Evolutionary conservation across 2,329 filamentous ascomycete genomes (phyloP).

Genomic region (Beauveria pseudobassiana): DNA sequence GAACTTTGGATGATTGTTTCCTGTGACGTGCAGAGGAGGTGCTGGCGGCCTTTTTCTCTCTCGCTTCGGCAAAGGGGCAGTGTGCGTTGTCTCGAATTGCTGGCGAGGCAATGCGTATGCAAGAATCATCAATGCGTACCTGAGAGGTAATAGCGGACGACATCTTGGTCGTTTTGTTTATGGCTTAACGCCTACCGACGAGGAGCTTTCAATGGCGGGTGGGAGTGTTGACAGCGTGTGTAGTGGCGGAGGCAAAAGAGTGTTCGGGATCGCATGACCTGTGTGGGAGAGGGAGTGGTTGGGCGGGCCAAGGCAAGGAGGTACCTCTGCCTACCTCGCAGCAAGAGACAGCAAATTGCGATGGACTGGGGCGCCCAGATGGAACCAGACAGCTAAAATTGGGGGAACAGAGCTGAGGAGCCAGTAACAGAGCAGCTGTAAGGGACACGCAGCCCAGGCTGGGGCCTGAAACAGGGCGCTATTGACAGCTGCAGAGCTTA

Average conservation of each 20-base stretch:
- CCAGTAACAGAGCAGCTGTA: not conserved
- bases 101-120: not conserved
- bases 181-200: constrained; percentile 43
- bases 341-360: not conserved
- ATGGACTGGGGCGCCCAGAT: not conserved
- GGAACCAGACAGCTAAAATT: not conserved
- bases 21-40: not conserved
- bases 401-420: not conserved
- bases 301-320: not conserved
- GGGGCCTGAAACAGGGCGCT: not conserved
- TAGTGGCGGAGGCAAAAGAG: constrained; percentile 20
- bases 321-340: not conserved
- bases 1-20: not conserved
- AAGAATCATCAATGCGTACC: constrained; percentile 33
- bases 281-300: constrained; percentile 16
- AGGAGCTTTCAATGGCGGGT: constrained; percentile 28
- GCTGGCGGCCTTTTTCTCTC: not conserved
- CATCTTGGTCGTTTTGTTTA: constrained; percentile 46
- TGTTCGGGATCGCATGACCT: constrained; percentile 33
- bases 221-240: constrained; percentile 22
- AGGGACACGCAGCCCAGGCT: not conserved
- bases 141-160: constrained; percentile 47
- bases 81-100: not conserved
- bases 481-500: not conserved
- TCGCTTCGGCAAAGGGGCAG: not conserved